These are phyloP conservation scores for Abortiporus biennis DNA, from an alignment of 1,284 basidiomycete genomes.

Conservation along the genomic window DNA sequence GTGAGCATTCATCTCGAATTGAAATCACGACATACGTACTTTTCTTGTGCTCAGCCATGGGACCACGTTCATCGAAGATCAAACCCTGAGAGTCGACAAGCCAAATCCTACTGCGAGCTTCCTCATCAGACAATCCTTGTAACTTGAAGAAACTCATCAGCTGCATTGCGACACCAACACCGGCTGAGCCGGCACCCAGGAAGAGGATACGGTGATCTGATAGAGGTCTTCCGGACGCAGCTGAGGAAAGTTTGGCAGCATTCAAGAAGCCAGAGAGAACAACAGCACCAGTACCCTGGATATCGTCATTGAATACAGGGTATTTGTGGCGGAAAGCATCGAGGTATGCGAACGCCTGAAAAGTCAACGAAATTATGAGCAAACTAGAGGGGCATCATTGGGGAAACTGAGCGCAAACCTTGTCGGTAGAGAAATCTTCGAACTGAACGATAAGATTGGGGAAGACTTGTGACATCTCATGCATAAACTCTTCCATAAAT, in stretches of 20 bases:
- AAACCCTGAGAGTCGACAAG: constrained; percentile 86
- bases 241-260: constrained; percentile 75
- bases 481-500: constrained; percentile 95
- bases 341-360: constrained; percentile 72
- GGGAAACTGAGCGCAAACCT: constrained; percentile 22
- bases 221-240: constrained; percentile 64
- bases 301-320: constrained; percentile 87
- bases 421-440: constrained; percentile 88
- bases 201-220: constrained; percentile 85
- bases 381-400: background rate
- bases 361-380: background rate
- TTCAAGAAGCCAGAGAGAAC: constrained; percentile 89
- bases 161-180: constrained; percentile 87
- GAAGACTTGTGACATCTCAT: constrained; percentile 66
- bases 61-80: constrained; percentile 66
- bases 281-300: constrained; percentile 79
- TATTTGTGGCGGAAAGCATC: constrained; percentile 69
- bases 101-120: constrained; percentile 79
- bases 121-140: constrained; percentile 67
- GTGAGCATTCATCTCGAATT: background rate
- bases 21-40: constrained; percentile 36
- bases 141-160: constrained; percentile 86
- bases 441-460: constrained; percentile 90
- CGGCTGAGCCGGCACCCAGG: constrained; percentile 85
- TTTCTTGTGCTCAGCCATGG: constrained; percentile 80